Base-by-base conservation (phyloP, 2,329 filamentous ascomycete genomes). In the Metarhizium rileyi region DNA sequence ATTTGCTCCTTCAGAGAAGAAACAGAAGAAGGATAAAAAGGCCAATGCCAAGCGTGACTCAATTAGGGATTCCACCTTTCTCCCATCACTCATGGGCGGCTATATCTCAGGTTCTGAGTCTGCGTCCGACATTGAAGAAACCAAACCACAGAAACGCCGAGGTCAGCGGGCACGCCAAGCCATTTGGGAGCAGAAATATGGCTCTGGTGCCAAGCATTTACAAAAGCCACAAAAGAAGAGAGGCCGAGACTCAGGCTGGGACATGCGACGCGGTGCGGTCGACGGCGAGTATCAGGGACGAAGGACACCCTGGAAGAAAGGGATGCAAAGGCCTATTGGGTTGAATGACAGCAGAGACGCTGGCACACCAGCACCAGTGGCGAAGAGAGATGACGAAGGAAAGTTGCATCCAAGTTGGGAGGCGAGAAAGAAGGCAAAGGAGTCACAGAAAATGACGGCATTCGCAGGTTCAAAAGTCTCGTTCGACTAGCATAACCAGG, bases 161-260 rank as follows among this genome's bases (percentile, higher is more conserved):
- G 87, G 87, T 3, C 87, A 94, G 67, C 77, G 82, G 41, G 86
- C 84, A n/a, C 79, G 87, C 8, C 85, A 87, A 61, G 79, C 82
- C 23, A 85, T 93, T 51, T 86, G 82, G 72, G 87, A 91, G 70
- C 84, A 87, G 69, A 91, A 90, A 62, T 91, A 76, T 63, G 86
- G 86, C 46, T 72, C 75, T 14, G 75, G 77, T 53, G 88, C 87
- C 1, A 86, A 83, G 57, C 86, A 90, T 59, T 64, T 82, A 41
- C 71, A 73, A 51, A 63, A 66, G 55, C 56, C 70, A 66, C 51
- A 58, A 57, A 64, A 58, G 43, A 49, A 60, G 51, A 54, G 59
- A 10, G 62, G 66, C 7, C 61, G 72, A 35, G 75, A 78, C 45
- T 61, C 70, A 9, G 77, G 76, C 1, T 84, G 80, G 80, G 80